phyloP scores from a whole-genome alignment of 352 stramenopile species.

The Pythium chondricola region DNA sequence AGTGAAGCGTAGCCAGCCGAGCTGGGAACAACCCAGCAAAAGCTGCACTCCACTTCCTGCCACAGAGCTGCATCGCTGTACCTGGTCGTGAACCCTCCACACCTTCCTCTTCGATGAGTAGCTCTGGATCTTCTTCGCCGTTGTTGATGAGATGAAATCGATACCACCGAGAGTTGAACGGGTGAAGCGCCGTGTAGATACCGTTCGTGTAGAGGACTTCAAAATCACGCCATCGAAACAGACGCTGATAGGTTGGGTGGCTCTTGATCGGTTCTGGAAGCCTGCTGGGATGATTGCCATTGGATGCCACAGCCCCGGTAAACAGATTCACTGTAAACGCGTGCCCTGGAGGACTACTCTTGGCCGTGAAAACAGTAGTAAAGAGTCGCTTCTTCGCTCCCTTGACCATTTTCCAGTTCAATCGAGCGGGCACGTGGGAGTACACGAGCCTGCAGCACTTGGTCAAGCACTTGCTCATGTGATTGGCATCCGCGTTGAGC shows the following conservation, averaged over 20 bases:
- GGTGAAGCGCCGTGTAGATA: conserved; percentile 28
- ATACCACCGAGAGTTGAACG: too few species aligned
- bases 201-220: conserved; percentile 30
- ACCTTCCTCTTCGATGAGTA: conserved; percentile 38
- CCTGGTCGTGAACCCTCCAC: too few species aligned
- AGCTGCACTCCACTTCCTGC: conserved; percentile 17
- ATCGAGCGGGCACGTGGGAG: background rate
- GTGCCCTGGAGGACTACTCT: conserved; percentile 12
- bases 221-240: conserved; percentile 49
- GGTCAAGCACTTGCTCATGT: background rate
- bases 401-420: conserved; percentile 21
- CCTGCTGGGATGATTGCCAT: conserved; percentile 32
- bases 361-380: conserved; percentile 27
- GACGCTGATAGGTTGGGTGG: conserved; percentile 19
- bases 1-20: conserved; percentile 27
- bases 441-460: background rate
- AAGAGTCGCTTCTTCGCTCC: background rate
- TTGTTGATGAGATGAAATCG: conserved; percentile 19
- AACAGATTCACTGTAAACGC: conserved; percentile 53
- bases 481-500: background rate
- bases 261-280: conserved; percentile 31
- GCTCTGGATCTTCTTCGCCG: too few species aligned
- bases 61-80: conserved; percentile 39
- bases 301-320: conserved; percentile 29
- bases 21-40: conserved; percentile 23